Evolutionary conservation across 768 basidiomycete genomes (phyloP).

Genomic region (Termitomyces sp.): DNA sequence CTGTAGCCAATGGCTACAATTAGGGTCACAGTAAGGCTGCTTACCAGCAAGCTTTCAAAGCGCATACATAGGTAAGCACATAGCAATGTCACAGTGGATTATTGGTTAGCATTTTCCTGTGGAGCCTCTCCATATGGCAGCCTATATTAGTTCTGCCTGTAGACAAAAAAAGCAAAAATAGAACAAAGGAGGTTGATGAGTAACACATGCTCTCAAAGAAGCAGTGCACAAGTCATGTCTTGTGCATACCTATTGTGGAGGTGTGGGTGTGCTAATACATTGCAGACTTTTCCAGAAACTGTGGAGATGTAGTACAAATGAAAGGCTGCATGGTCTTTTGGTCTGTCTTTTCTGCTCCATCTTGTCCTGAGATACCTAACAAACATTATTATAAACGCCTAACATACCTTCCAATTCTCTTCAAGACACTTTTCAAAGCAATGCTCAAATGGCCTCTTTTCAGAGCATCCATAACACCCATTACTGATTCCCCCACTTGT

Average conservation of each 20-base stretch:
- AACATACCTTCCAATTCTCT: constrained; percentile 77
- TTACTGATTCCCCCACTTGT: constrained; percentile 24
- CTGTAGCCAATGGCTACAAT: no score
- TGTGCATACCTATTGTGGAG: background rate
- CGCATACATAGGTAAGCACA: background rate
- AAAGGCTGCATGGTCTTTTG: background rate
- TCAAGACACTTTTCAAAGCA: constrained; percentile 75
- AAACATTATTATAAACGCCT: constrained; percentile 56
- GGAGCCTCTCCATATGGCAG: background rate
- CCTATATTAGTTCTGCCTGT: background rate
- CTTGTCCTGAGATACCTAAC: constrained; percentile 38
- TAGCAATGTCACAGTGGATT: background rate
- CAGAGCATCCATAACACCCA: constrained; percentile 63
- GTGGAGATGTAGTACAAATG: background rate
- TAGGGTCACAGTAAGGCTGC: no score
- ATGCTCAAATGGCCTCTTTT: constrained; percentile 86
- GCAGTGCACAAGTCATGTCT: background rate
- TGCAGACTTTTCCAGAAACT: background rate
- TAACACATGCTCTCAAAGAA: background rate
- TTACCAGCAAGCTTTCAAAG: no score
- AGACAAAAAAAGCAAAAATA: background rate
- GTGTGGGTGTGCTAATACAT: background rate
- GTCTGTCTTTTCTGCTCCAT: constrained; percentile 31
- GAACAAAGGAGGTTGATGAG: background rate
- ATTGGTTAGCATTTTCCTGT: background rate